Percentiles rank a stretch among this genome's conserved stretches.
These are phyloP conservation scores for Phytophthora tubulina DNA, from an alignment of 352 stramenopile species.

Conservation along the genomic window DNA sequence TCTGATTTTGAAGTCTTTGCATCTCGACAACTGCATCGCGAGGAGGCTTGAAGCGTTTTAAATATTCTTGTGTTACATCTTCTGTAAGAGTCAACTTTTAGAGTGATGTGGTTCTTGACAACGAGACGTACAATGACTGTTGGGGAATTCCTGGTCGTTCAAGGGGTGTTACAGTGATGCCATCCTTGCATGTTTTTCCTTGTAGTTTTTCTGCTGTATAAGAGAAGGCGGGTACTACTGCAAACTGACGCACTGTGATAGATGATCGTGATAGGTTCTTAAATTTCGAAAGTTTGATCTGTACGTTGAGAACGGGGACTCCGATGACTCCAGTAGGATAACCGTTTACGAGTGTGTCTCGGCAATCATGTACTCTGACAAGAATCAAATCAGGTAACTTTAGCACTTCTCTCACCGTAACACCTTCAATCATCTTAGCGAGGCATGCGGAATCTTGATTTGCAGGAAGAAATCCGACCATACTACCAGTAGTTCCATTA, in stretches of 20 bases:
- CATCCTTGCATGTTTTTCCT: neutral
- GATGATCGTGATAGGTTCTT: neutral
- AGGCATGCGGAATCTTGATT: neutral
- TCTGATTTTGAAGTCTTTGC: too few relatives aligned
- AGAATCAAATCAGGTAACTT: neutral
- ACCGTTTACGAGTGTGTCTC: neutral
- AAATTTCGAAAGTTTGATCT: neutral
- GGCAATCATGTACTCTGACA: neutral
- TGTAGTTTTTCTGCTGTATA: constrained; percentile 2
- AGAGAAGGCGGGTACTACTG: neutral
- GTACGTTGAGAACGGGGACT: neutral
- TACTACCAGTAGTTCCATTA: neutral
- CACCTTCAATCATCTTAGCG: neutral
- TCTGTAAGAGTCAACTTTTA: neutral
- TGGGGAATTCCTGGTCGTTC: neutral
- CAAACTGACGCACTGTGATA: constrained; percentile 1
- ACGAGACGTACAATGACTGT: neutral
- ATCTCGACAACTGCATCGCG: too few relatives aligned
- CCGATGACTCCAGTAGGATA: neutral
- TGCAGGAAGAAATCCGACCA: neutral
- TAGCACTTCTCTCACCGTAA: neutral
- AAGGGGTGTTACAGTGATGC: neutral
- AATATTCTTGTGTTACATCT: neutral
- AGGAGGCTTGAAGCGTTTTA: too few relatives aligned
- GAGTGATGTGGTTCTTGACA: constrained; percentile 2